Evolutionary conservation across 208 protist species (phyloP), one percentile per base, ranked within the genome.

Genomic region (Spironucleus salmonicida): DNA sequence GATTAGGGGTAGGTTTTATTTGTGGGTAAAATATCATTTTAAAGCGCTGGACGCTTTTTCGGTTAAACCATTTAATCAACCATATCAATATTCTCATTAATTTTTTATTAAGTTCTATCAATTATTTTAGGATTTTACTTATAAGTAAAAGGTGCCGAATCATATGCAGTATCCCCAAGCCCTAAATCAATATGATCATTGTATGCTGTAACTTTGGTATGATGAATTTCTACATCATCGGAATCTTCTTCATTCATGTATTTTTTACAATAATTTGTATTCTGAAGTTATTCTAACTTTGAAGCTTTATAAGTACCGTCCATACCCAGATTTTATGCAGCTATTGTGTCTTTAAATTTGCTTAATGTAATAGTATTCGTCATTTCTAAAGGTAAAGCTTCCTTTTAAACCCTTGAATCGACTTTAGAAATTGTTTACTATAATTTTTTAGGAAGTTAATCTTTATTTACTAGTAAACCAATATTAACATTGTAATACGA

Each of bases 381-480:
- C 26, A 15, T 67, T 34, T 67, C 61, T 30, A 15, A 67, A 38
- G 15, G 29, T 30, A 15, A 38, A 23, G 34, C 34, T 30, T 67
- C 35, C 34, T 40, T 39, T 30, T n/a, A 34, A 23, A 38, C 61
- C 30, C 29, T 30, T 15, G 61, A 39, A 34, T 67, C 61, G 15
- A 67, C 26, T 67, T 39, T 34, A 38, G 61, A 15, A 13, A 23
- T n/a, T 67, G 30, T 34, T 23, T 67, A 39, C 61, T 67, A 23
- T 34, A 67, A 40, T 15, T 30, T n/a, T 67, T 15, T n/a, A 38
- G 29, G 15, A 15, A 67, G 15, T 67, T 67, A 39, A 34, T 67
- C 61, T 30, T 67, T 67, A 67, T 67, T 67, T 38, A 30, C 35
- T n/a, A 67, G 26, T 67, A 67, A 30, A 13, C 15, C 15, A 67